Evolutionary conservation across 495 filamentous ascomycete genomes (phyloP).

Genomic region (Pseudomonodictys pantanalensis): DNA sequence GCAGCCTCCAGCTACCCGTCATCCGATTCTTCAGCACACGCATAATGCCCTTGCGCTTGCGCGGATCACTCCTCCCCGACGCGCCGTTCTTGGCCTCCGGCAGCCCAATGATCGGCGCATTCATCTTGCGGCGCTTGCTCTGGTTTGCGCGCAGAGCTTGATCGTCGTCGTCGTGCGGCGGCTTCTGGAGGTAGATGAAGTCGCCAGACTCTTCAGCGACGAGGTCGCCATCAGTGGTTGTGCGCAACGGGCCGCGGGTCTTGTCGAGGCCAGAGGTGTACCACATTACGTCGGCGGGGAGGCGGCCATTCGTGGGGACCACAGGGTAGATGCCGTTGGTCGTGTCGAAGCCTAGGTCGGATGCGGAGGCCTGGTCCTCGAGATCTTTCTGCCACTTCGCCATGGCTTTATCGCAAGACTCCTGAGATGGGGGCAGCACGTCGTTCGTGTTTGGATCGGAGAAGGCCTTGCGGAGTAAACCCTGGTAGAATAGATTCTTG

Average conservation of each 20-base stretch:
- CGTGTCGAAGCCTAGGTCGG: no score
- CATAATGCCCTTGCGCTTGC: background rate
- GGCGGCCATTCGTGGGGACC: no score
- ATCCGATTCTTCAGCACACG: background rate
- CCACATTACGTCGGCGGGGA: background rate
- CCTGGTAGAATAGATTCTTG: no score
- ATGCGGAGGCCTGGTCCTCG: no score
- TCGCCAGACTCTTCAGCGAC: background rate
- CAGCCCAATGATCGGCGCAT: background rate
- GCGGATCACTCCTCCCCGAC: background rate
- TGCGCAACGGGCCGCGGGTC: background rate
- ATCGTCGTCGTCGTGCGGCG: background rate
- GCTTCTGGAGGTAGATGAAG: background rate
- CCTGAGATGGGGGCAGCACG: no score
- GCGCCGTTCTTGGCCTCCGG: conserved; percentile 1
- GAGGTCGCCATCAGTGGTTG: background rate
- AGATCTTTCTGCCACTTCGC: no score
- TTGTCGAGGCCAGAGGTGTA: background rate
- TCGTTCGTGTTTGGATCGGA: no score
- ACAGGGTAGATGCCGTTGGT: no score
- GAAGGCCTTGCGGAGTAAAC: no score
- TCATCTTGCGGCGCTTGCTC: background rate
- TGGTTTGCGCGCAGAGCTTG: background rate
- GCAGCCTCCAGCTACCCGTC: background rate
- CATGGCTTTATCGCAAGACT: no score